Conservation (phyloP, 2,329 filamentous ascomycete species). For the Fusarium continuum region DNA sequence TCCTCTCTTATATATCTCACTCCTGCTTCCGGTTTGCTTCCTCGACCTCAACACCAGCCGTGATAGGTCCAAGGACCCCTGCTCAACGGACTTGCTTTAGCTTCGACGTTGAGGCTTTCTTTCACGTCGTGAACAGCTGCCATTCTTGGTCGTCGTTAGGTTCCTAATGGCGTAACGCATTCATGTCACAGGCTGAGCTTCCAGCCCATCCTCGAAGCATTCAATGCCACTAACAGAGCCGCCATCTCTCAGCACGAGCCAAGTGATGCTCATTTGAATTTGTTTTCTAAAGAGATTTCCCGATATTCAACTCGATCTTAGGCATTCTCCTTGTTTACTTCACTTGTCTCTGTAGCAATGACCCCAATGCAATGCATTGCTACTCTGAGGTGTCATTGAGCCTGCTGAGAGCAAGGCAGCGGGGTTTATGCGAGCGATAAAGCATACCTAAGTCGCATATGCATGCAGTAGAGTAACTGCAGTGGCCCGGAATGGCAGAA, state of each 20-base stretch:
- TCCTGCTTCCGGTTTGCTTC: constrained; percentile 8
- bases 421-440: constrained; percentile 23
- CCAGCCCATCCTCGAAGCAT: constrained; percentile 28
- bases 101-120: constrained; percentile 10
- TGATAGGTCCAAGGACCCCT: constrained; percentile 23
- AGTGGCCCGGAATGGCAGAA: constrained; percentile 6
- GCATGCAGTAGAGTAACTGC: constrained; percentile 4
- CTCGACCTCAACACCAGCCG: not conserved
- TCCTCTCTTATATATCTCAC: not conserved
- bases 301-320: constrained; percentile 2
- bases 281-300: not conserved
- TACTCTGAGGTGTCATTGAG: constrained; percentile 9
- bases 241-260: not conserved
- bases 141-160: constrained; percentile 20
- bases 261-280: not conserved
- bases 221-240: constrained; percentile 1
- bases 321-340: constrained; percentile 15
- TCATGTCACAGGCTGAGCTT: constrained; percentile 24
- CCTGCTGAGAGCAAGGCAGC: constrained; percentile 13
- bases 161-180: constrained; percentile 9
- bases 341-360: constrained; percentile 8
- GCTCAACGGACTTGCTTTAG: not conserved
- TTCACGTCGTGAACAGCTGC: constrained; percentile 8
- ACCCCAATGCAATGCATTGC: constrained; percentile 6
- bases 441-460: constrained; percentile 11